Evolutionary conservation across 2,329 filamentous ascomycete genomes (phyloP).

Genomic region (Pestalotiopsis sp.): DNA sequence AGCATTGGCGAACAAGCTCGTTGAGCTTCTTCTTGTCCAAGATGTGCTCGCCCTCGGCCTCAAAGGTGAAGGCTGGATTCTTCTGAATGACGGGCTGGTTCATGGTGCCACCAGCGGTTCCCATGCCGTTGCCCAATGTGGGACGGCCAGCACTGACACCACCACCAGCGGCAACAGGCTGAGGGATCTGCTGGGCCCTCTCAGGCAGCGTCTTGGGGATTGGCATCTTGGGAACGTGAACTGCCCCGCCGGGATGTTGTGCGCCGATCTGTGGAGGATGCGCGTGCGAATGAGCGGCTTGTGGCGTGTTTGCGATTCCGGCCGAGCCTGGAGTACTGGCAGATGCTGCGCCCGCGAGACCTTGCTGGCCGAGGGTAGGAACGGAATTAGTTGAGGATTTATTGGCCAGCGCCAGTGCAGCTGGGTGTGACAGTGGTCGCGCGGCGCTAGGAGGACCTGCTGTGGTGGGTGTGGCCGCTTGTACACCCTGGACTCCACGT

Average conservation of each 20-base stretch:
- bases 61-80: conserved; percentile 80
- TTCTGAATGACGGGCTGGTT: conserved; percentile 83
- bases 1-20: conserved; percentile 91
- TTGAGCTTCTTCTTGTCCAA: conserved; percentile 98
- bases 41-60: conserved; percentile 89
- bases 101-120: conserved; percentile 79
- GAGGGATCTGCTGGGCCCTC: conserved; percentile 67
- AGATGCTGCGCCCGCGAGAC: conserved; percentile 25
- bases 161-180: conserved; percentile 71
- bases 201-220: conserved; percentile 79
- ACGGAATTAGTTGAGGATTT: conserved; percentile 11
- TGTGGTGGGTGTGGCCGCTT: conserved; percentile 27
- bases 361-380: conserved; percentile 20
- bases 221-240: conserved; percentile 66
- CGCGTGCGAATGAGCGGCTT: conserved; percentile 45
- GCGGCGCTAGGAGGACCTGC: conserved; percentile 15
- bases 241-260: conserved; percentile 33
- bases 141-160: conserved; percentile 69
- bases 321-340: conserved; percentile 25
- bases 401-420: conserved; percentile 32
- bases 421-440: conserved; percentile 28
- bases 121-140: conserved; percentile 79
- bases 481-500: conserved; percentile 49
- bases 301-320: conserved; percentile 26
- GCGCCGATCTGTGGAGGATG: conserved; percentile 39